Conservation (phyloP, 176 grass and related monocot genomes). For the Zea luxurians region DNA sequence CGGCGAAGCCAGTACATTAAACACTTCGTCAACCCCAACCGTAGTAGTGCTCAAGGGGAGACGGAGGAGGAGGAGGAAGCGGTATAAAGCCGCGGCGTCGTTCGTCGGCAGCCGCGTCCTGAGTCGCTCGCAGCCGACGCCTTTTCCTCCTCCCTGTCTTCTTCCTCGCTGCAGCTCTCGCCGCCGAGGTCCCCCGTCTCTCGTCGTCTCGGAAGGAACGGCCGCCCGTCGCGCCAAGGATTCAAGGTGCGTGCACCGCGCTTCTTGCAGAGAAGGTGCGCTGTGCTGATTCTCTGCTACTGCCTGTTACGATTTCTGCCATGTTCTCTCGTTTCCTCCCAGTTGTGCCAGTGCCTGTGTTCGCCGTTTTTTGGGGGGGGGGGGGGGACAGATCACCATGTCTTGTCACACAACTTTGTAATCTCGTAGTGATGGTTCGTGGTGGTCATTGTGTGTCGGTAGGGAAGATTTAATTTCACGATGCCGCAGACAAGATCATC, state of each 20-base stretch:
- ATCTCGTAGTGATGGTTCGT: not conserved
- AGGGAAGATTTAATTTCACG: not conserved
- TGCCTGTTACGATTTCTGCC: not conserved
- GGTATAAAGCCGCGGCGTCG: slow-evolving; percentile 39
- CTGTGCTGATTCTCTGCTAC: not conserved
- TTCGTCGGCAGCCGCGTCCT: slow-evolving; percentile 20
- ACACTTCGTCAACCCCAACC: slow-evolving; percentile 4
- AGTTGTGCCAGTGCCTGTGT: not conserved
- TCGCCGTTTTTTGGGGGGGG: not conserved
- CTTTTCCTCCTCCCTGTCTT: slow-evolving; percentile 1
- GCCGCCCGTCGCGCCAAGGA: not conserved
- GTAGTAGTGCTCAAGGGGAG: not conserved
- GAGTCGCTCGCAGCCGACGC: slow-evolving; percentile 22
- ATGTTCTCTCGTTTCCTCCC: not conserved
- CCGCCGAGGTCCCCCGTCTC: not conserved
- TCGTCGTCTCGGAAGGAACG: not conserved
- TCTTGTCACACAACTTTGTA: not conserved
- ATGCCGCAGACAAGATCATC: slow-evolving; percentile 1
- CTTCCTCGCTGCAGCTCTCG: not conserved
- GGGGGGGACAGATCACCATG: not conserved
- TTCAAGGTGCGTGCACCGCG: slow-evolving; percentile 27
- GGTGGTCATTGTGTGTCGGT: not conserved
- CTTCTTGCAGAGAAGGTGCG: not conserved
- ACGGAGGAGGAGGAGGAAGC: not conserved
- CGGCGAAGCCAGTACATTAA: slow-evolving; percentile 22